Base-by-base conservation (phyloP, 2,329 filamentous ascomycete genomes). In the Ophiocordyceps camponoti-floridani region DNA sequence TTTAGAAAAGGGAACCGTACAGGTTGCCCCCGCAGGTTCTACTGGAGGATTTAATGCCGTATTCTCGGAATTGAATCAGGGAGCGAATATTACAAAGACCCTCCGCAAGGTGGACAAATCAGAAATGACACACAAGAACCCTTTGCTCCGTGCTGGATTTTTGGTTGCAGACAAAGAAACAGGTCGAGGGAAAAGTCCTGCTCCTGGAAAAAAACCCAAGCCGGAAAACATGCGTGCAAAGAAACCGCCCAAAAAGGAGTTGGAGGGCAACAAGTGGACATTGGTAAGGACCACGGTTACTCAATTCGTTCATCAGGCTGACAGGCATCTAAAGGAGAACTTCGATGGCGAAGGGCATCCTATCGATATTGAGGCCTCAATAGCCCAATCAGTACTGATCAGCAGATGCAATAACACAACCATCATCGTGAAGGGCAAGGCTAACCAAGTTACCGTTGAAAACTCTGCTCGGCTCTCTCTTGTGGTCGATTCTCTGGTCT, bases 41-140 rank as follows among this genome's bases (percentile, higher is more conserved):
- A 58, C 70, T 11, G 58, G 70, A 3, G 87, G 89, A 46, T 78
- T 94, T 61, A 78, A 79, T 19, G 87, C 89, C 23, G 87, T 98
- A 3, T 98, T 98, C 60, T 82, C 81, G 38, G 83, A 95, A 52
- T 68, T 98, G 44, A 96, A 96, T 65, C 81, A 82, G 59, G 91
- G 91, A 46, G 78, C 84, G 48, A 72, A 76, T n/a, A 84, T 98
- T 47, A 98, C 91, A 4, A 79, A 84, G 51, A 80, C 84, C 30
- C 72, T 98, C 33, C 82, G 84, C 52, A 98, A 95, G 69, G 91
- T 98, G 43, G 89, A 95, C 65, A 82, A 81, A 58, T 91, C 84
- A 45, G 73, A 96, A 62, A 95, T 95, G 89, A 98, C 91, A 48
- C 91, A 98, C 66, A 96, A 96, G 70, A 98, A 98, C 64, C 91